Evolutionary conservation across 2,329 filamentous ascomycete genomes (phyloP).

Genomic region (Reticulascus tulasneorum): DNA sequence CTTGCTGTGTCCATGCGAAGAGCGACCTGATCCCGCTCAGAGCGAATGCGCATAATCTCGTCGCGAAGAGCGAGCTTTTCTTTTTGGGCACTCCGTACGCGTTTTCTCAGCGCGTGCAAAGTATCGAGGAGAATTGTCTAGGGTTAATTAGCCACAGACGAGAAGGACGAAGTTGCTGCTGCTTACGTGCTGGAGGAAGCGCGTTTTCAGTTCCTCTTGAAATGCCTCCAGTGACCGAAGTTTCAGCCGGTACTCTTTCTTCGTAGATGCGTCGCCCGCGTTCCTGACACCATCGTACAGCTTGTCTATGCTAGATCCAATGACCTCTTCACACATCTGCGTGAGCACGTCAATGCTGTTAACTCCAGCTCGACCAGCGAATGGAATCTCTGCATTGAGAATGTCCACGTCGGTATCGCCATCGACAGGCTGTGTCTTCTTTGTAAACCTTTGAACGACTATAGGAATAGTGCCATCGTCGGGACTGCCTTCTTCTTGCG

Average conservation of each 20-base stretch:
- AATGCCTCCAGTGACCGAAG: constrained; percentile 55
- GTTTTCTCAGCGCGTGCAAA: constrained; percentile 52
- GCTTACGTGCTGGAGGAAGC: constrained; percentile 57
- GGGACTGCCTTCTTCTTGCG: constrained; percentile 14
- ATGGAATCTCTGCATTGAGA: constrained; percentile 49
- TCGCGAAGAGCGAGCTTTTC: constrained; percentile 55
- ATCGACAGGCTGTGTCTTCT: constrained; percentile 33
- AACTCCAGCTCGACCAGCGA: constrained; percentile 49
- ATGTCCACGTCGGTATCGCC: constrained; percentile 40
- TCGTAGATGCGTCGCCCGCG: constrained; percentile 41
- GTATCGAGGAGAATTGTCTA: constrained; percentile 58
- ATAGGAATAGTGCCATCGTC: constrained; percentile 41
- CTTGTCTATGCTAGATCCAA: constrained; percentile 45
- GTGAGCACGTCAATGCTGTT: constrained; percentile 60
- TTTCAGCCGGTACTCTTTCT: constrained; percentile 53
- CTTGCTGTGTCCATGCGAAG: constrained; percentile 61
- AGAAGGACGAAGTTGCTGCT: neutral
- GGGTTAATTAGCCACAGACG: neutral
- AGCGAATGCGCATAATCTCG: constrained; percentile 55
- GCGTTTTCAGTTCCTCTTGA: constrained; percentile 50
- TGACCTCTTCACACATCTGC: constrained; percentile 58
- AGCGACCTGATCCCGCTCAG: constrained; percentile 58
- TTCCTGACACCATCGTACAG: constrained; percentile 34
- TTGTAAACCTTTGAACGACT: constrained; percentile 59
- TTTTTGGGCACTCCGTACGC: constrained; percentile 53